Evolutionary conservation across 169 alveolate genomes (phyloP).

Genomic region (Babesia caballi): DNA sequence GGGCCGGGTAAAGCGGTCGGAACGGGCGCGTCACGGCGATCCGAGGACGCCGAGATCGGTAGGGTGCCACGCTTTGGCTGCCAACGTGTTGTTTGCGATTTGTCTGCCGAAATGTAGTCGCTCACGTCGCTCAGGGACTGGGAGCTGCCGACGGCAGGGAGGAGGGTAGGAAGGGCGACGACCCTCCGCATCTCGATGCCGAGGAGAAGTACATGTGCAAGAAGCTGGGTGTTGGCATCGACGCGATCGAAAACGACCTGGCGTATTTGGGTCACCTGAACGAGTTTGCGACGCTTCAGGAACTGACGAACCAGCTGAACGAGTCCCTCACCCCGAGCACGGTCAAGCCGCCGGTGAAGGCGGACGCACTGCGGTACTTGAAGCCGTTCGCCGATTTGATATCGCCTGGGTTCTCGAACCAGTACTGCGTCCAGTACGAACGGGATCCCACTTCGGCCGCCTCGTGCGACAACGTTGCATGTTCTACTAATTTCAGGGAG

Average conservation of each 20-base stretch:
- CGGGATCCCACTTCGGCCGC: not conserved
- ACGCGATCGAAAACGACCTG: not conserved
- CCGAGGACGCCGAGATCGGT: no score
- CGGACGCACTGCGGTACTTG: not conserved
- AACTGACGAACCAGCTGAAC: not conserved
- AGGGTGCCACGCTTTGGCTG: no score
- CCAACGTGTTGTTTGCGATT: no score
- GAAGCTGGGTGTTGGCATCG: not conserved
- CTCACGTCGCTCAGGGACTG: not conserved
- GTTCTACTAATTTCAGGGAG: not conserved
- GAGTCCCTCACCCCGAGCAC: not conserved
- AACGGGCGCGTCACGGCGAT: no score
- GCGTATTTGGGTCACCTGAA: not conserved
- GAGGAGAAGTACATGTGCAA: not conserved
- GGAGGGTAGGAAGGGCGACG: not conserved
- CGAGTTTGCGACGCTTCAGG: not conserved
- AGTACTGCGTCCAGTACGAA: constrained; percentile 22
- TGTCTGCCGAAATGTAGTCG: no score
- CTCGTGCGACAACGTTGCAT: not conserved
- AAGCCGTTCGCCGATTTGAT: constrained; percentile 2
- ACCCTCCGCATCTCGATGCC: not conserved
- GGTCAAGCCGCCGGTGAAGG: not conserved
- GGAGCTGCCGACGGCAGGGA: not conserved
- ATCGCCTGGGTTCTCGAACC: constrained; percentile 20
- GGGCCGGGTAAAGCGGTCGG: not conserved